Conservation (phyloP, 2,329 filamentous ascomycete species). For the Lizonia empirigonia region DNA sequence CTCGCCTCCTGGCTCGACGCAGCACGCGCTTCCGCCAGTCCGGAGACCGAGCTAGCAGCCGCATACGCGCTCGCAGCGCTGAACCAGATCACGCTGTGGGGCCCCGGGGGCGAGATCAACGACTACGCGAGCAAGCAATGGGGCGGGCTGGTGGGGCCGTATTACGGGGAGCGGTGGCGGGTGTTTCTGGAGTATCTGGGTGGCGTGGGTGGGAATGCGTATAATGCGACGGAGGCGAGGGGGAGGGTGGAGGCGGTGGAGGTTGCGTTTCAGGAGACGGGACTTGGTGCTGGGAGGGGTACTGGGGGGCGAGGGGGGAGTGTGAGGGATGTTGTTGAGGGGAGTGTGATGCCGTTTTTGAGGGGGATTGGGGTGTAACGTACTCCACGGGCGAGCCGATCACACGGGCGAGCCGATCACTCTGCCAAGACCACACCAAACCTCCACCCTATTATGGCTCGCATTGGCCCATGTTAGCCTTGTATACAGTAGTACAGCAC, state of each 20-base stretch:
- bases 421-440: no score
- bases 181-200: slow-evolving; percentile 53
- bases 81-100: slow-evolving; percentile 60
- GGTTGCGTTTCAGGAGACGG: slow-evolving; percentile 15
- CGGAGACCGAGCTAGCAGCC: no score
- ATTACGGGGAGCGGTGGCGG: slow-evolving; percentile 56
- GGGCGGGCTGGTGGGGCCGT: slow-evolving; percentile 54
- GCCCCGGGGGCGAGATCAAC: slow-evolving; percentile 54
- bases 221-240: slow-evolving; percentile 18
- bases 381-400: no score
- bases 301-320: slow-evolving; percentile 3
- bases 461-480: no score
- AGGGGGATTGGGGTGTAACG: slow-evolving; percentile 5
- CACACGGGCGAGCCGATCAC: no score
- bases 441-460: no score
- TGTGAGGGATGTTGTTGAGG: slow-evolving; percentile 21
- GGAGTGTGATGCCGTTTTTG: slow-evolving; percentile 14
- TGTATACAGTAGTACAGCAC: no score
- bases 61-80: slow-evolving; percentile 56
- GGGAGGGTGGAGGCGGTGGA: slow-evolving; percentile 17
- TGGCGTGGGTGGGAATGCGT: slow-evolving; percentile 10
- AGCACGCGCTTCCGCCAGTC: slow-evolving; percentile 46
- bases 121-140: slow-evolving; percentile 60
- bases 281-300: background rate
- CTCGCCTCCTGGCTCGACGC: slow-evolving; percentile 52